Evolutionary conservation across 2,329 filamentous ascomycete species (phyloP).

Genomic region (Dryadomyces quercivorus): DNA sequence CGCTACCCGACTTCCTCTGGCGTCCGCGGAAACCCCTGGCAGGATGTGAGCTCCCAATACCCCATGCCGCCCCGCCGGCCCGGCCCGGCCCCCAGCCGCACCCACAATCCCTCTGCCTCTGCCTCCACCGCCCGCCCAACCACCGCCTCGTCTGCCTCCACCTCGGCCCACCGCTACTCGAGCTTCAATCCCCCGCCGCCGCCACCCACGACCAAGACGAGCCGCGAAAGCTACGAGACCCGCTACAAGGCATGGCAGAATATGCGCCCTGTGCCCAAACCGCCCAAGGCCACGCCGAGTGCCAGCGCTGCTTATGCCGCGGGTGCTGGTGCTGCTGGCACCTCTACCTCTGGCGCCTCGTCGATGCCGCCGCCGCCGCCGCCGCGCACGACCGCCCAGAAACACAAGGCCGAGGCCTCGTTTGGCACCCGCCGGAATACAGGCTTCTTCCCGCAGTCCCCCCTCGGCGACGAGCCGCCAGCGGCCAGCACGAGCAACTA

Average conservation of each 20-base stretch:
- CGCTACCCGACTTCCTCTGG: slow-evolving; percentile 38
- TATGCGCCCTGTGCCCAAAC: slow-evolving; percentile 17
- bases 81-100: slow-evolving; percentile 11
- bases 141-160: slow-evolving; percentile 12
- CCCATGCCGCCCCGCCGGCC: slow-evolving; percentile 29
- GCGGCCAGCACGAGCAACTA: slow-evolving; percentile 37
- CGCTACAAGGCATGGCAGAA: slow-evolving; percentile 24
- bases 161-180: slow-evolving; percentile 14
- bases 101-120: slow-evolving; percentile 4
- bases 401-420: slow-evolving; percentile 39
- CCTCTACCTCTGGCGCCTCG: slow-evolving; percentile 15
- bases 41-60: slow-evolving; percentile 34
- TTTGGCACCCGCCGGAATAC: slow-evolving; percentile 36
- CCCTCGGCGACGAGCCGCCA: slow-evolving; percentile 39
- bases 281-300: slow-evolving; percentile 10
- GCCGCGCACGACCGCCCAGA: slow-evolving; percentile 38
- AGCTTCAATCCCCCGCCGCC: slow-evolving; percentile 10
- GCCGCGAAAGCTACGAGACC: slow-evolving; percentile 11
- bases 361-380: slow-evolving; percentile 20
- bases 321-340: neutral
- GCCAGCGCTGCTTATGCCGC: slow-evolving; percentile 11
- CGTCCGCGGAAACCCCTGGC: slow-evolving; percentile 45
- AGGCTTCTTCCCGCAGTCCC: slow-evolving; percentile 37
- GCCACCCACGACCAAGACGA: slow-evolving; percentile 10
- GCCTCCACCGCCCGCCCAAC: slow-evolving; percentile 5